Percentiles rank a stretch among this genome's conserved stretches.
Evolutionary conservation across 192 early-diverging fungal species (phyloP).

Genomic region (Gigaspora rosea): DNA sequence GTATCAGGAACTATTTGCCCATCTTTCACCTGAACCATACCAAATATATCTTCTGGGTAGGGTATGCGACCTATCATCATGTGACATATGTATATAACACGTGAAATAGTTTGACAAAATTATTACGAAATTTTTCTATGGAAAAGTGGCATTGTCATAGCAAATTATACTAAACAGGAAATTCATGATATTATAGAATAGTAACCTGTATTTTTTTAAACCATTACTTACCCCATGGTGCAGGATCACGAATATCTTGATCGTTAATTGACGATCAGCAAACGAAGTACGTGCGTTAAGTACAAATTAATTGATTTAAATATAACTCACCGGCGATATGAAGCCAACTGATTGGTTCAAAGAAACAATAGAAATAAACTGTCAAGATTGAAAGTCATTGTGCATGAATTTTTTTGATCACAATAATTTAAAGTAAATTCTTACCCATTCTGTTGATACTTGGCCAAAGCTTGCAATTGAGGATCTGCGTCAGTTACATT

Average conservation of each 20-base stretch:
- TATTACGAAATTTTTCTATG: background rate
- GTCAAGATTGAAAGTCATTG: background rate
- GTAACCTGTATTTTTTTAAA: too few relatives aligned
- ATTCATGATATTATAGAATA: too few relatives aligned
- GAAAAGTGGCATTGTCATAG: too few relatives aligned
- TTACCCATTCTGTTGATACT: conserved; percentile 24
- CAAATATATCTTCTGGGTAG: conserved; percentile 63
- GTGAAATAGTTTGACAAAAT: background rate
- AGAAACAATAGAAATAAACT: background rate
- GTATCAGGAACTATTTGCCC: conserved; percentile 50
- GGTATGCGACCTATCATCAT: conserved; percentile 45
- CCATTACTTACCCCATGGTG: too few relatives aligned
- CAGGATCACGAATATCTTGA: too few relatives aligned
- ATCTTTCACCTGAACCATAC: conserved; percentile 53
- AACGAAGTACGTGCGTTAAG: background rate
- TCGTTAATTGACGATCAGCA: background rate
- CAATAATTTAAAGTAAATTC: background rate
- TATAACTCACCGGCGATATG: conserved; percentile 1
- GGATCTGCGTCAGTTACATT: conserved; percentile 7
- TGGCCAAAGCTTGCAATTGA: conserved; percentile 13
- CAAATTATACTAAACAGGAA: too few relatives aligned
- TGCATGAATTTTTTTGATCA: background rate
- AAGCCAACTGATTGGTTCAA: conserved; percentile 3
- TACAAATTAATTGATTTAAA: background rate
- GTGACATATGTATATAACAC: background rate